Evolutionary conservation across 257 asterid genomes (phyloP).

Genomic region (Petrea volubilis): DNA sequence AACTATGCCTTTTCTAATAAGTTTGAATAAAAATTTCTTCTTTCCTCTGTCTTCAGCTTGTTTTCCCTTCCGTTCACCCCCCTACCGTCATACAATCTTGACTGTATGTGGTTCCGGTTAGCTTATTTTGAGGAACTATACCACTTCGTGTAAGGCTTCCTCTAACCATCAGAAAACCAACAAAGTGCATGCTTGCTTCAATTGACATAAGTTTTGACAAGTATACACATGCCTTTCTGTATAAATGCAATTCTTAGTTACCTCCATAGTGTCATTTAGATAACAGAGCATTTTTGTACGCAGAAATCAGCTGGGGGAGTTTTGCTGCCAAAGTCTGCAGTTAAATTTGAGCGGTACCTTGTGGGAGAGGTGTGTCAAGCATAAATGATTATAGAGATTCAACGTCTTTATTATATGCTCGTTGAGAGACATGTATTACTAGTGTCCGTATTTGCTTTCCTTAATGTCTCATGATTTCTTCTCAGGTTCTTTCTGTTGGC

Average conservation of each 20-base stretch:
- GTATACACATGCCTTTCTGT: neutral
- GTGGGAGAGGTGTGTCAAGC: conserved; percentile 77
- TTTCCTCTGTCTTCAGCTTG: neutral
- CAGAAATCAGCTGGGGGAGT: conserved; percentile 99
- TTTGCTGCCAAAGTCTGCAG: conserved; percentile 87
- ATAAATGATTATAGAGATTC: neutral
- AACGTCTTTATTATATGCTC: neutral
- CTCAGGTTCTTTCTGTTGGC: conserved; percentile 79
- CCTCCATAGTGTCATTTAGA: neutral
- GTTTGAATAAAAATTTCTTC: neutral
- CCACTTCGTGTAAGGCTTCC: neutral
- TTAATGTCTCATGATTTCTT: neutral
- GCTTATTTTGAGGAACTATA: neutral
- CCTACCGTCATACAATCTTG: neutral
- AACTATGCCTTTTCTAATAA: neutral
- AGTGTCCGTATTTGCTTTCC: neutral
- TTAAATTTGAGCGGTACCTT: conserved; percentile 83
- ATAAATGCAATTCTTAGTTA: neutral
- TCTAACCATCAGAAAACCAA: neutral
- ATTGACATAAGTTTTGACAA: too few species aligned
- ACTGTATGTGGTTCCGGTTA: neutral
- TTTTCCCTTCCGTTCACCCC: too few species aligned
- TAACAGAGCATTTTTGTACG: conserved; percentile 15
- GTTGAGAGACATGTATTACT: neutral
- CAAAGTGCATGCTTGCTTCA: neutral